Evolutionary conservation across 805 yeast species (phyloP).

Genomic region (Tetrapisispora arboricola): DNA sequence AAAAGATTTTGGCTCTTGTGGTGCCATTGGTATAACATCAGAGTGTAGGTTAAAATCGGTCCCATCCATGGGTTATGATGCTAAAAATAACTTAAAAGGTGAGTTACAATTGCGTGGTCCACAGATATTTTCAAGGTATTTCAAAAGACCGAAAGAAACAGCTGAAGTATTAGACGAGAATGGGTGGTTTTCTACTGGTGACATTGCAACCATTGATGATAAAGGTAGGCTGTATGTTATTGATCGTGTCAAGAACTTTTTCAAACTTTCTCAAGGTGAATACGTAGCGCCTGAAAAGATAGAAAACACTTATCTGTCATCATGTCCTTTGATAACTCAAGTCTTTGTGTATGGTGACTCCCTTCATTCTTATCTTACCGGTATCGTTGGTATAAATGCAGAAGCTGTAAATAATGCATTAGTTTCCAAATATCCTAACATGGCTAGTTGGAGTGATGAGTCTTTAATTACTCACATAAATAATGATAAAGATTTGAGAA

Average conservation of each 20-base stretch:
- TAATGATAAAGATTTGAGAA: conserved; percentile 11
- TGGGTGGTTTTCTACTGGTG: conserved; percentile 63
- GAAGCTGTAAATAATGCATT: conserved; percentile 31
- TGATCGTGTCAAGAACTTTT: conserved; percentile 72
- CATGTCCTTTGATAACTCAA: conserved; percentile 43
- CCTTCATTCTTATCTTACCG: conserved; percentile 45
- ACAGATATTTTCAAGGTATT: conserved; percentile 47
- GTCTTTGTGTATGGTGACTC: conserved; percentile 58
- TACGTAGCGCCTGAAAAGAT: conserved; percentile 70
- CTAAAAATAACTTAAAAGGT: conserved; percentile 40
- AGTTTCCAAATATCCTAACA: conserved; percentile 26
- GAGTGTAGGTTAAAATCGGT: conserved; percentile 55
- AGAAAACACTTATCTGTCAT: conserved; percentile 51
- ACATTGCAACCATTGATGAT: conserved; percentile 43
- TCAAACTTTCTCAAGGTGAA: conserved; percentile 56
- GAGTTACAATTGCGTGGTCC: conserved; percentile 59
- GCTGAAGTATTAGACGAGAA: conserved; percentile 40
- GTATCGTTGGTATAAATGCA: conserved; percentile 51
- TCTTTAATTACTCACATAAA: conserved; percentile 20
- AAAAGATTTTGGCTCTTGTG: conserved; percentile 43
- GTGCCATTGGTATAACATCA: conserved; percentile 43
- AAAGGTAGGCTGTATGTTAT: conserved; percentile 50
- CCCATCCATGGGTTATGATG: conserved; percentile 50
- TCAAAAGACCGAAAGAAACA: conserved; percentile 47
- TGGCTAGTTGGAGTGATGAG: conserved; percentile 18